These are phyloP conservation scores for Heterobasidion occidentale DNA, from an alignment of 1,284 basidiomycete species.

Conservation along the genomic window DNA sequence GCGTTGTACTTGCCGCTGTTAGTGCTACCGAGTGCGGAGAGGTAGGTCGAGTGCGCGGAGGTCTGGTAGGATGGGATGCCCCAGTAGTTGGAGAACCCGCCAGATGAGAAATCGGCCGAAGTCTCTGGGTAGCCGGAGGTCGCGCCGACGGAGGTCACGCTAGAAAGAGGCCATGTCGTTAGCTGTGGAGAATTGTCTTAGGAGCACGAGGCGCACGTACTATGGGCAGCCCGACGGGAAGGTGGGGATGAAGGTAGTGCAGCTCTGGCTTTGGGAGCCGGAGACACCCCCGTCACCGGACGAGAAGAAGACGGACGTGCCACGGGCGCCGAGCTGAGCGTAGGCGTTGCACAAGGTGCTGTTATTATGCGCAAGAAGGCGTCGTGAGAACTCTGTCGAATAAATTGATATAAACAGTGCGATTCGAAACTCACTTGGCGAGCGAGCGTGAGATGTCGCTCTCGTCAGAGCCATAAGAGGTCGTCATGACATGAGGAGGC, in stretches of 20 bases:
- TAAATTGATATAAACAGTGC: background rate
- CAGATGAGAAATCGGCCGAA: constrained; percentile 34
- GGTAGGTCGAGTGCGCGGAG: constrained; percentile 17
- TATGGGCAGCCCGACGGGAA: constrained; percentile 57
- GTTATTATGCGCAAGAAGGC: constrained; percentile 16
- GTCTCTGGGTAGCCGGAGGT: constrained; percentile 44
- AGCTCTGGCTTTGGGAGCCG: constrained; percentile 32
- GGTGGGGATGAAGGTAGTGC: constrained; percentile 55
- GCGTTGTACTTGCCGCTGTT: constrained; percentile 6
- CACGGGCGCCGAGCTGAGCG: constrained; percentile 51
- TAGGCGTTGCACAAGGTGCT: constrained; percentile 47
- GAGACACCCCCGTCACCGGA: constrained; percentile 64
- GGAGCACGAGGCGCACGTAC: constrained; percentile 8
- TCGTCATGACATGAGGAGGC: constrained; percentile 20
- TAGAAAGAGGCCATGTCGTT: constrained; percentile 31
- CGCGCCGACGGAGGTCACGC: constrained; percentile 53
- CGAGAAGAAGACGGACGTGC: constrained; percentile 55
- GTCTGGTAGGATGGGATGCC: constrained; percentile 31
- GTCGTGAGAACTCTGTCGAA: background rate
- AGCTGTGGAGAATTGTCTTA: background rate
- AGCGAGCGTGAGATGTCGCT: constrained; percentile 12
- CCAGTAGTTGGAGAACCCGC: constrained; percentile 44
- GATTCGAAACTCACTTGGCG: constrained; percentile 7
- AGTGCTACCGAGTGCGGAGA: constrained; percentile 2
- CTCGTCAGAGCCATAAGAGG: constrained; percentile 21